phyloP scores from a whole-genome alignment of 257 asterid species.

The Fraxinus quadrangulata region DNA sequence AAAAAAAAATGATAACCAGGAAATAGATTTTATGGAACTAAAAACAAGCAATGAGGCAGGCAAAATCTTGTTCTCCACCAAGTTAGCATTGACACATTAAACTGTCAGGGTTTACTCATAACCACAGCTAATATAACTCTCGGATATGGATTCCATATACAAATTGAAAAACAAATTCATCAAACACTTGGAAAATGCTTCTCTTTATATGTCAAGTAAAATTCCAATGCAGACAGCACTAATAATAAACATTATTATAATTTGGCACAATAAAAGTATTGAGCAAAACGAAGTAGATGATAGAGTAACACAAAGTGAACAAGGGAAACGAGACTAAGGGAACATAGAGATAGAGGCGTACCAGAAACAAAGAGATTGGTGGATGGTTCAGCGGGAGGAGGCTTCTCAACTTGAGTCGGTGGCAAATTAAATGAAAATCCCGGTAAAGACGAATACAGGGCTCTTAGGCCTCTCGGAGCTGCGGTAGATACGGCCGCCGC shows the following conservation, averaged over 20 bases:
- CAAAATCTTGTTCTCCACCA: neutral
- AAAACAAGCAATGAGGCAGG: neutral
- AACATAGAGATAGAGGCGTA: constrained; percentile 19
- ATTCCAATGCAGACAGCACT: neutral
- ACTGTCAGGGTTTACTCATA: neutral
- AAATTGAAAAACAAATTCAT: neutral
- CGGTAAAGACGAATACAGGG: constrained; percentile 45
- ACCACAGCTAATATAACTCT: neutral
- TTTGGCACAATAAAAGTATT: neutral
- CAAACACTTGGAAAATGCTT: neutral
- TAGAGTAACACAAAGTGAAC: neutral
- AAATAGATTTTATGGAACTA: neutral
- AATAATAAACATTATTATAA: neutral
- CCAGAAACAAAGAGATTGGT: constrained; percentile 86
- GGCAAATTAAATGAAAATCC: constrained; percentile 60
- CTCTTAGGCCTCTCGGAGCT: constrained; percentile 44
- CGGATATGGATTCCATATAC: neutral
- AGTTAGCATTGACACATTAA: neutral
- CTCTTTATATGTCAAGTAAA: neutral
- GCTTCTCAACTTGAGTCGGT: constrained; percentile 49
- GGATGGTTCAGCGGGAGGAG: constrained; percentile 79
- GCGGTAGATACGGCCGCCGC: constrained; percentile 37
- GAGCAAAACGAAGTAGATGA: neutral
- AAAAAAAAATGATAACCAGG: neutral
- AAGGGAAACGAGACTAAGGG: neutral